Evolutionary conservation across 805 yeast species (phyloP), one percentile per base, ranked within the genome.

Genomic region (Yarrowia hollandica): DNA sequence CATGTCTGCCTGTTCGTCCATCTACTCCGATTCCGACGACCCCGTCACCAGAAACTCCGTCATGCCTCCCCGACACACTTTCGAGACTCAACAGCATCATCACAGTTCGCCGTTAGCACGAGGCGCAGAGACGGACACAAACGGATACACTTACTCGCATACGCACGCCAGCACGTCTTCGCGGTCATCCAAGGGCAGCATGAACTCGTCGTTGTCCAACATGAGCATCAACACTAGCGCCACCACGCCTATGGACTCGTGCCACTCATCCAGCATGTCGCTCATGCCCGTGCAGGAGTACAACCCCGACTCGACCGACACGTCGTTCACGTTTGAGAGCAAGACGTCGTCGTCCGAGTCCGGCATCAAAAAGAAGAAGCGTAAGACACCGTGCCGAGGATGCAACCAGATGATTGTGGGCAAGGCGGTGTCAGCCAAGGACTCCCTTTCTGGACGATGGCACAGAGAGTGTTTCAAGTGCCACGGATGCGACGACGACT

Each of bases 391-490:
- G n/a, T 92, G 98, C 70, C 82, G 97, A 60, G 77, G 79, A 30
- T 92, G 98, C 74, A 70, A 72, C 5, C 62, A 70, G 42, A 75
- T 72, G n/a, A 83, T 91, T 26, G 63, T 64, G 1, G 77, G 82
- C 0, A 88, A 85, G 67, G 78, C 94, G 0, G 86, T 92, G 16
- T 86, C 84, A 72, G 88, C 96, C n/a, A 86, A 84, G 65, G 88
- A 87, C 59, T 87, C 85, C n/a, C 55, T 71, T 12, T 61, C 68
- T 16, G 98, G 97, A 0, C 92, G 90, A 69, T 94, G 98, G 98
- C 99, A 94, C 69, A 78, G 95, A 35, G 72, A 77, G 14, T 94
- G 99, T 69, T 92, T 94, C 75, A 74, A 75, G 12, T 94, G 99
- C 75, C 72, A 77, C 16, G 71, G 76, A 11, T 92, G 98, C 74